These are phyloP conservation scores for Flaveria brownii DNA, from an alignment of 129 eudicot genomes.

Conservation along the genomic window DNA sequence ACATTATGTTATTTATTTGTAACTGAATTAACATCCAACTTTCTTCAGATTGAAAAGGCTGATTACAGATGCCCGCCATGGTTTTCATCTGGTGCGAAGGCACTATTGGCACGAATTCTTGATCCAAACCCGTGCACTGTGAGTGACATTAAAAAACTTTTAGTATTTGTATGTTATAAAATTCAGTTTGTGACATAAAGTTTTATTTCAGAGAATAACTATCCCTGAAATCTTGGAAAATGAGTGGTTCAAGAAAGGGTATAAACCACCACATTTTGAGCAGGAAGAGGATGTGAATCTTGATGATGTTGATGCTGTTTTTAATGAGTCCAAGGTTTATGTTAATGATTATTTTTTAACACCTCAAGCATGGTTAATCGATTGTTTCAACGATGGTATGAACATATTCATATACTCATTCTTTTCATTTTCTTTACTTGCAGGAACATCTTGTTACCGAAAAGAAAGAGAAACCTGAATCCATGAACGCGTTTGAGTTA, in stretches of 20 bases:
- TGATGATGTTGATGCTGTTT: conserved; percentile 90
- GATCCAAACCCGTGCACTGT: conserved; percentile 81
- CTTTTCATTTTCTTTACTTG: conserved; percentile 12
- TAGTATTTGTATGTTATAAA: conserved; percentile 2
- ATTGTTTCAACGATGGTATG: not conserved
- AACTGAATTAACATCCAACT: conserved; percentile 8
- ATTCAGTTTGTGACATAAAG: not conserved
- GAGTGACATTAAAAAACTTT: conserved; percentile 37
- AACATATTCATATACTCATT: not conserved
- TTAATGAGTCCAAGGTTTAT: conserved; percentile 65
- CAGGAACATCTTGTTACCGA: conserved; percentile 89
- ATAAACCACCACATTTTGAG: conserved; percentile 71
- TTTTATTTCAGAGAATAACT: conserved; percentile 62
- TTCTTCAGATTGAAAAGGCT: conserved; percentile 66
- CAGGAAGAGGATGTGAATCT: conserved; percentile 70
- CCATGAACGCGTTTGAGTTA: conserved; percentile 94
- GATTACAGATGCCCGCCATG: conserved; percentile 71
- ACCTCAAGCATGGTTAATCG: not conserved
- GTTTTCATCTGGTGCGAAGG: conserved; percentile 66
- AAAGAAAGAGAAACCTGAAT: conserved; percentile 87
- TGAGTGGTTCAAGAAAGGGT: conserved; percentile 86
- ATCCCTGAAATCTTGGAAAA: conserved; percentile 67
- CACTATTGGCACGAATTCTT: conserved; percentile 62
- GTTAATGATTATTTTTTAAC: not conserved
- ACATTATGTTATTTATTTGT: not conserved